Conservation (phyloP, 1,139 yeast genomes). For the Spathaspora sp. region DNA sequence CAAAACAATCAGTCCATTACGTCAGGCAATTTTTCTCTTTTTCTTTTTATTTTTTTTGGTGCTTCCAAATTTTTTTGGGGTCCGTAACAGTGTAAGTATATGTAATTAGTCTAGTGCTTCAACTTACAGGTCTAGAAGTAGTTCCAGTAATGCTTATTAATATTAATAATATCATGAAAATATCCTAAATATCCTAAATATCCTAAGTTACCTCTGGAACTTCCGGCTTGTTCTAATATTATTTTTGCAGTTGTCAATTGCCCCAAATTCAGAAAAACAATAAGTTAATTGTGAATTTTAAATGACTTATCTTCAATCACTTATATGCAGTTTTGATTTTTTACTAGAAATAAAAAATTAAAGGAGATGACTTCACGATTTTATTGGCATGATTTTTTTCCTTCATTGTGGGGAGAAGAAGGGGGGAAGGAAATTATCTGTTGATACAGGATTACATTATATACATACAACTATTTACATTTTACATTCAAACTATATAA, state of each 20-base stretch:
- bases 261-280: neutral
- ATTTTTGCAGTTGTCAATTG: constrained; percentile 1
- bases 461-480: constrained; percentile 1
- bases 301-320: too few relatives aligned
- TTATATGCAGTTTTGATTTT: neutral
- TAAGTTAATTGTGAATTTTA: too few relatives aligned
- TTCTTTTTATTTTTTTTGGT: neutral
- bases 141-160: neutral
- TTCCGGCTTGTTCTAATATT: neutral
- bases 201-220: neutral
- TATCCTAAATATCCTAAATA: neutral
- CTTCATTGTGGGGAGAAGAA: neutral
- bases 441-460: neutral
- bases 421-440: neutral
- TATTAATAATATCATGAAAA: neutral
- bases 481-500: neutral
- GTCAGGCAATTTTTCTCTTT: neutral
- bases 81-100: too few relatives aligned
- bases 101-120: neutral
- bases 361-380: neutral
- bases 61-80: neutral
- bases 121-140: neutral
- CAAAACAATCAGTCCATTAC: neutral
- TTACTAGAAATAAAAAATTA: neutral
- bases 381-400: neutral